Evolutionary conservation across 495 filamentous ascomycete genomes (phyloP).

Genomic region (Podospora tetraspora): DNA sequence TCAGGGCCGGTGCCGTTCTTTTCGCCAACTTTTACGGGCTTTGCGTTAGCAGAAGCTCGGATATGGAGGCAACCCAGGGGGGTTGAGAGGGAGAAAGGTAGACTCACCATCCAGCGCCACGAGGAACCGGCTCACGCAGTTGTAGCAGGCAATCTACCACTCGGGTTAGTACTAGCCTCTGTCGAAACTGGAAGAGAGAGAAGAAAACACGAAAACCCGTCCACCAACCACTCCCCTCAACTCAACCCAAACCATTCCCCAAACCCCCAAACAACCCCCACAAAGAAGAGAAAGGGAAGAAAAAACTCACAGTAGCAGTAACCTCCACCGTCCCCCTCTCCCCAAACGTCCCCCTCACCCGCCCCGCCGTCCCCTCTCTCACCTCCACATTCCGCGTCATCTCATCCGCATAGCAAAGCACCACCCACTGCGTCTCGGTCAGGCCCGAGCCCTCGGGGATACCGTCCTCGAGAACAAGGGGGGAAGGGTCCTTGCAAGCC

Average conservation of each 20-base stretch:
- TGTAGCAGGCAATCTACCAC: constrained; percentile 62
- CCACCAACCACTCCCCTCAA: neutral
- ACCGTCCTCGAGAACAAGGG: constrained; percentile 6
- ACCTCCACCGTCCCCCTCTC: constrained; percentile 73
- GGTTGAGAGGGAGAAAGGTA: neutral
- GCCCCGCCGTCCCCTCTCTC: constrained; percentile 55
- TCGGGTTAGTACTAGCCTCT: neutral
- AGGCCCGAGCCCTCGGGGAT: constrained; percentile 28
- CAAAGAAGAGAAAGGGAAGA: neutral
- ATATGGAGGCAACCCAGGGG: neutral
- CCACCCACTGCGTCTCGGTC: constrained; percentile 56
- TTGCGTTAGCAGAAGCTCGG: neutral
- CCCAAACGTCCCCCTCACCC: constrained; percentile 52
- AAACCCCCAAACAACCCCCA: too few species aligned
- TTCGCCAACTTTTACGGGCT: constrained; percentile 40
- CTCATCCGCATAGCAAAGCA: constrained; percentile 66
- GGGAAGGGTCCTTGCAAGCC: constrained; percentile 23
- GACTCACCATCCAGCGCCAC: constrained; percentile 71
- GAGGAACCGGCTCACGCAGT: constrained; percentile 79
- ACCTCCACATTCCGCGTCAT: constrained; percentile 66
- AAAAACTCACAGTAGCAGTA: constrained; percentile 56
- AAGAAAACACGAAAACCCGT: too few species aligned
- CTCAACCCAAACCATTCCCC: neutral
- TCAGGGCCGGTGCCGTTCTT: constrained; percentile 43
- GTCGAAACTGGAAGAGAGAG: too few species aligned